Base-by-base conservation (phyloP, 805 yeast genomes). In the Candida succiphila region DNA sequence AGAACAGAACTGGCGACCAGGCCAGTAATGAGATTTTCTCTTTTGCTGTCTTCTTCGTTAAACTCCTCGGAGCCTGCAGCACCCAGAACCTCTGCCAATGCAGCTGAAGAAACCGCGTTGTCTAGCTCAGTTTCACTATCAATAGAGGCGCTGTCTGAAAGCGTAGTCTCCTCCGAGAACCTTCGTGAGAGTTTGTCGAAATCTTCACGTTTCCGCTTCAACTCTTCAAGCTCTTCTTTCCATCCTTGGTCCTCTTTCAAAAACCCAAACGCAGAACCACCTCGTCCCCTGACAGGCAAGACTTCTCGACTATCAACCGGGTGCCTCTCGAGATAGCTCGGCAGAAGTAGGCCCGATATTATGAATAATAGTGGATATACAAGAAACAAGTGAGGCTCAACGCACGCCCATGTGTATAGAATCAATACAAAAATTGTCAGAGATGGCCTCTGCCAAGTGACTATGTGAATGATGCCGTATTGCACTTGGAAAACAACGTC, bases 361-460 rank as follows among this genome's bases (percentile, higher is more conserved):
- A 83, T 30, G 31, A 61, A 64, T 2, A 79, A 38, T 25, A 79
- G 44, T 0, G 96, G 96, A 22, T 77, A 62, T 1, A 75, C 64
- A 25, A 81, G 53, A 10, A 84, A 59, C 32, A 81, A 54, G 49
- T 75, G 75, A 0, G 95, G 95, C 58, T 81, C 70, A 24, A 78
- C 53, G 45, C 92, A 81, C 1, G 78, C 59, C 38, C 75, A 64
- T 0, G 95, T 78, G 42, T 80, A 77, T 1, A 75, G 40, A 5
- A 78, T 58, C 34, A 85, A 54, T 17, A 62, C 50, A 1, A 79
- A 61, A 5, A 87, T 41, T 0, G 96, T 87, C 39, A 74, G 68
- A 0, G 82, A 63, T 0, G 94, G 88, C 19, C 67, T 63, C 38
- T 75, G 72, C 96, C 96, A 88, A 4, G 83, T 70, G 17, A 84